Conservation (phyloP, 129 eudicot genomes). For the Helichrysum umbraculigerum region DNA sequence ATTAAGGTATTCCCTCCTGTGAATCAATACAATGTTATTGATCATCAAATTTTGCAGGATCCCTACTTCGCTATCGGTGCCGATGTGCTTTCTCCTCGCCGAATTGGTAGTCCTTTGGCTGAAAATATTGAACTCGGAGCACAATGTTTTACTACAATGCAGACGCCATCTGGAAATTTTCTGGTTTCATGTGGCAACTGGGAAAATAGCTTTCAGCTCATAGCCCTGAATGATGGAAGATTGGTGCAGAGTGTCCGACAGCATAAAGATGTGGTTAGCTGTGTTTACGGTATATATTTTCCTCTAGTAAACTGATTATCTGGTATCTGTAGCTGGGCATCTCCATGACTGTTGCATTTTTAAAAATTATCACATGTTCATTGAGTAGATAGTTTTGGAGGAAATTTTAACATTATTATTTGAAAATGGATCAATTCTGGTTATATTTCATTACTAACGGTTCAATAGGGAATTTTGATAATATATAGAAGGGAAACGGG, state of each 20-base stretch:
- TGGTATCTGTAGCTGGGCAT: not conserved
- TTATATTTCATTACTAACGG: not conserved
- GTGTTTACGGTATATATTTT: slow-evolving; percentile 69
- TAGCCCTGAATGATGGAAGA: slow-evolving; percentile 79
- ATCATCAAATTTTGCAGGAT: slow-evolving; percentile 50
- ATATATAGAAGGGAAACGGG: not conserved
- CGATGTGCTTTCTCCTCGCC: slow-evolving; percentile 81
- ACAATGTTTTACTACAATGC: slow-evolving; percentile 86
- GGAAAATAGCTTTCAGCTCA: slow-evolving; percentile 94
- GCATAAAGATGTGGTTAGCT: slow-evolving; percentile 96
- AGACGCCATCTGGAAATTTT: slow-evolving; percentile 75
- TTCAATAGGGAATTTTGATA: not conserved
- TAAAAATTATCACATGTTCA: not conserved
- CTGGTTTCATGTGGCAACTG: slow-evolving; percentile 93
- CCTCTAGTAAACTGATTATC: slow-evolving; percentile 2
- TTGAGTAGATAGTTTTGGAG: not conserved
- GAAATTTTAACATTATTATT: not conserved
- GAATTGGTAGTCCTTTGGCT: slow-evolving; percentile 91
- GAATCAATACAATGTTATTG: not conserved
- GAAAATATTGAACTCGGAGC: slow-evolving; percentile 87
- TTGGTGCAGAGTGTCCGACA: slow-evolving; percentile 93
- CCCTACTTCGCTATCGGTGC: slow-evolving; percentile 88
- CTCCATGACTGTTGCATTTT: not conserved
- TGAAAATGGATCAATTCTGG: slow-evolving; percentile 2
- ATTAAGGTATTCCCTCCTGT: not conserved